Base-by-base conservation (phyloP, 176 grass and related monocot genomes). In the Rhipidocladum racemiflorum region DNA sequence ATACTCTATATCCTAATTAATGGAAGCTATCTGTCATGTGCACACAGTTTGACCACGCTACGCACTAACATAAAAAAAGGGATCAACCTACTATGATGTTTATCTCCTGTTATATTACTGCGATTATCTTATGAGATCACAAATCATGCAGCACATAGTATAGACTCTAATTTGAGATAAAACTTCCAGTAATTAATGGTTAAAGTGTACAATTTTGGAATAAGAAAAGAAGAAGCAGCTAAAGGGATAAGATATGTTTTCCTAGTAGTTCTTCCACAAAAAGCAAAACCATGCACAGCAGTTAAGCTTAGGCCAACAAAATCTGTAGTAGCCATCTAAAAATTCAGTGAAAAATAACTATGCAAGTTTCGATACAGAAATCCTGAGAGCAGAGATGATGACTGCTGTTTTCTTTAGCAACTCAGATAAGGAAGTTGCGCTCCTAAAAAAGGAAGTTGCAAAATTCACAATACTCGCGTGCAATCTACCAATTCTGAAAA, bases 11-110 rank as follows among this genome's bases (percentile, higher is more conserved):
- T 24, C 67, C 15, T 43, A 81, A 43, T 43, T n/a, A 9, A 55
- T 81, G 68, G 81, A 88, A 88, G 75, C 81, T 32, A 68, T 54
- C n/a, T 12, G n/a, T 88, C 87, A 74, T 84, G 81, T 84, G 75
- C 81, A 9, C 51, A 51, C 16, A 30, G 40, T 89, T 74, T 60
- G 70, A 85, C 75, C 76, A 51, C 51, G 17, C n/a, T 50, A 56
- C 20, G 62, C 60, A 69, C 40, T 53, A 18, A 68, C 24, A 61
- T 59, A 60, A n/a, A 50, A 34, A 40, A 80, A 80, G 61, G 40
- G 69, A 67, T 88, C 43, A 80, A 80, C 13, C 38, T 3, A 28
- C 27, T 70, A 20, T 50, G 54, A 45, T 70, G 17, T 55, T 49
- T 61, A 39, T 75, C 28, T 76, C 53, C 16, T 9, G 6, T n/a